Percentiles rank a stretch among this genome's conserved stretches.
Evolutionary conservation across 2,329 filamentous ascomycete species (phyloP).

Genomic region (Botrytis paeoniae): DNA sequence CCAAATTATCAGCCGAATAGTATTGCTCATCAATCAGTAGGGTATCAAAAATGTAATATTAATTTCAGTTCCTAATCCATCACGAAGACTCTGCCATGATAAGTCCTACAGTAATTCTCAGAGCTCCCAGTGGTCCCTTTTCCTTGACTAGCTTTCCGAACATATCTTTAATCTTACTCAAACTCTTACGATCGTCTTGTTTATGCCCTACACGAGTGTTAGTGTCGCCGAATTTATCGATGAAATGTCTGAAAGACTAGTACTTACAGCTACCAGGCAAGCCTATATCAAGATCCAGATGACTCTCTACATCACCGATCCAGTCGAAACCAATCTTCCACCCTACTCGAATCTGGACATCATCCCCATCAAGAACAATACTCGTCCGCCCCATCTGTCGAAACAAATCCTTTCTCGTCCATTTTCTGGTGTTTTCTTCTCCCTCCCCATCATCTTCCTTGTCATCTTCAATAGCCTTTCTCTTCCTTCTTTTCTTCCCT

Average conservation of each 20-base stretch:
- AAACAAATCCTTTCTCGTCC: conserved; percentile 48
- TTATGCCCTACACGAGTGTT: conserved; percentile 52
- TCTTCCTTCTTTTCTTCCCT: conserved; percentile 26
- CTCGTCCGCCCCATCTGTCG: conserved; percentile 53
- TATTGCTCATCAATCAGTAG: not conserved
- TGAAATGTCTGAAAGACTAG: not conserved
- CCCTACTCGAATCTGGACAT: conserved; percentile 45
- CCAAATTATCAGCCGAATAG: no score
- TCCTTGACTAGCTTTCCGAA: conserved; percentile 58
- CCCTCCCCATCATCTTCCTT: conserved; percentile 35
- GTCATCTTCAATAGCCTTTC: conserved; percentile 35
- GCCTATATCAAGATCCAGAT: conserved; percentile 52
- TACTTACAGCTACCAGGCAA: conserved; percentile 63
- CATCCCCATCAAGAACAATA: conserved; percentile 37
- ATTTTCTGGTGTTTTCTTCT: conserved; percentile 24
- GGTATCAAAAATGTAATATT: not conserved
- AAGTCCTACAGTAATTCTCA: conserved; percentile 59
- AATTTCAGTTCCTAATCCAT: not conserved
- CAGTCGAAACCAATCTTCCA: conserved; percentile 69
- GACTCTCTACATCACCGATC: conserved; percentile 67
- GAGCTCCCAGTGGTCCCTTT: conserved; percentile 55
- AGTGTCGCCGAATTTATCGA: conserved; percentile 1
- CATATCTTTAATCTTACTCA: conserved; percentile 56
- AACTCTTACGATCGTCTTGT: conserved; percentile 52
- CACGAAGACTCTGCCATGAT: conserved; percentile 38